These are phyloP conservation scores for Myriosclerotinia scirpicola DNA, from an alignment of 2,329 filamentous ascomycete species.

Conservation along the genomic window DNA sequence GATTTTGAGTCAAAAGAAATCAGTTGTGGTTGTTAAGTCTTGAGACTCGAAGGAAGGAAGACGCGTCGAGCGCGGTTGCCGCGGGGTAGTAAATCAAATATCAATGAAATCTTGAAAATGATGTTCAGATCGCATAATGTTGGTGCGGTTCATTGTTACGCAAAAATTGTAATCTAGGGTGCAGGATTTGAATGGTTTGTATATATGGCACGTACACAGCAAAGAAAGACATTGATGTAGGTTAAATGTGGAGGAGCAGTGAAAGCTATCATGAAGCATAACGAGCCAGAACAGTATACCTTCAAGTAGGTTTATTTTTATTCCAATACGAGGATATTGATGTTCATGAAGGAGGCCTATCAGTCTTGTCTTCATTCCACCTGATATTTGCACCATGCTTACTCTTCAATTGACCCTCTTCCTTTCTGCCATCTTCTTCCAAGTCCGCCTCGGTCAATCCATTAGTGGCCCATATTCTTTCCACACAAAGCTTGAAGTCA, in stretches of 20 bases:
- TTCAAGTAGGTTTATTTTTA: not conserved
- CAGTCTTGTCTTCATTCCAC: conserved; percentile 41
- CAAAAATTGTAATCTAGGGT: not conserved
- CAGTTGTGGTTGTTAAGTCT: not conserved
- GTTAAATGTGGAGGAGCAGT: too few relatives aligned
- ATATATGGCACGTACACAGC: not conserved
- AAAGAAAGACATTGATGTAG: not conserved
- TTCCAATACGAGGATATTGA: not conserved
- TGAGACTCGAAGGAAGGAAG: not conserved
- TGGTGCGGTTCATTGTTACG: not conserved
- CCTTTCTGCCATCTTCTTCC: conserved; percentile 37
- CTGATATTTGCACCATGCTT: conserved; percentile 47
- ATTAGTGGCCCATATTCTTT: conserved; percentile 90
- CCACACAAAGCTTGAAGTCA: conserved; percentile 82
- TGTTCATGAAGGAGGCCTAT: not conserved
- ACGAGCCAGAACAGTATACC: not conserved
- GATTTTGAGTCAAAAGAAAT: not conserved
- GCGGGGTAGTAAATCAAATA: not conserved
- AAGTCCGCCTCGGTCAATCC: conserved; percentile 31
- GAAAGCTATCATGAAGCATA: not conserved
- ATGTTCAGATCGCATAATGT: not conserved
- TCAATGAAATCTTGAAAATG: not conserved
- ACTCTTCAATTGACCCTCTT: conserved; percentile 44
- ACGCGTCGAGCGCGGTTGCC: conserved; percentile 12
- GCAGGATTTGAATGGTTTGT: not conserved